phyloP scores from a whole-genome alignment of 768 basidiomycete genomes.

The Boletus huronensis region DNA sequence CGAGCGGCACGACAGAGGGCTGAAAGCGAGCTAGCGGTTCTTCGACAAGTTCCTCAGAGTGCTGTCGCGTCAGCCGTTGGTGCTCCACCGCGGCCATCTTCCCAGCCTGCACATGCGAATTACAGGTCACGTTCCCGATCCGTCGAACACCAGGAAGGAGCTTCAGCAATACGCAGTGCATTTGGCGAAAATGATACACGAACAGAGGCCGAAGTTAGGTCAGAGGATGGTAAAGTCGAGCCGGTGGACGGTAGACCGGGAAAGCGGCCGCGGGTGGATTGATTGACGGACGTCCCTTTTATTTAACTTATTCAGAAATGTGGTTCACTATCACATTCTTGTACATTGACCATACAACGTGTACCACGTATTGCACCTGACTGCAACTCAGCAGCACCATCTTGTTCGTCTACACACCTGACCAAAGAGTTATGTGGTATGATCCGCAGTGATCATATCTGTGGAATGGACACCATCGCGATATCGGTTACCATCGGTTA shows the following conservation, averaged over 20 bases:
- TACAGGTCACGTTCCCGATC: constrained; percentile 28
- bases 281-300: constrained; percentile 3
- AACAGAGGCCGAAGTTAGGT: constrained; percentile 19
- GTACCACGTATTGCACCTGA: constrained; percentile 1
- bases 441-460: no score
- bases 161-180: constrained; percentile 5
- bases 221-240: constrained; percentile 18
- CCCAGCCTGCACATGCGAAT: constrained; percentile 10
- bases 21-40: constrained; percentile 61
- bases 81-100: constrained; percentile 15
- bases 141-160: constrained; percentile 24
- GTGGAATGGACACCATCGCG: no score
- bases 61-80: background rate
- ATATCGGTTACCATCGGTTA: no score
- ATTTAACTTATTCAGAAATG: constrained; percentile 19
- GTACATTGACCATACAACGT: constrained; percentile 7
- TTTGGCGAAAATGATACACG: constrained; percentile 18
- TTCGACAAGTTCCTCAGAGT: constrained; percentile 39
- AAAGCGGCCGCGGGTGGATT: constrained; percentile 34
- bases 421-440: background rate
- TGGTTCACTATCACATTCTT: constrained; percentile 3
- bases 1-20: constrained; percentile 53
- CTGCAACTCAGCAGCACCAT: background rate
- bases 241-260: constrained; percentile 24
- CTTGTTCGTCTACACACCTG: background rate